Conservation (phyloP, 192 early-diverging fungal species). For the Phycomyces blakesleeanus region DNA sequence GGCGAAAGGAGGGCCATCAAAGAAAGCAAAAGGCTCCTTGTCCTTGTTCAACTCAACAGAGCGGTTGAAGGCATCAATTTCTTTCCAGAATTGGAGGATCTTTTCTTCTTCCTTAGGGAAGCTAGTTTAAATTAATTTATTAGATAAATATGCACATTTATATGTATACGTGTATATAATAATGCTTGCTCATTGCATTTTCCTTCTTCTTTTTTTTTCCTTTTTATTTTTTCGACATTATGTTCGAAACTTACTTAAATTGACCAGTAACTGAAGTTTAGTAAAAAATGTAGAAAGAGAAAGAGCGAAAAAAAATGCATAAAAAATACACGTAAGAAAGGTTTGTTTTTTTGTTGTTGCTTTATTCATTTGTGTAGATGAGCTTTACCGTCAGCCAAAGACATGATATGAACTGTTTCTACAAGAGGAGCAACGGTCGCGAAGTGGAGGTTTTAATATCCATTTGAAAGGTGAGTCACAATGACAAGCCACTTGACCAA, state of each 20-base stretch:
- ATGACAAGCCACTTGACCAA: neutral
- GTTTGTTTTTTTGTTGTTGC: neutral
- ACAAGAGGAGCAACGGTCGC: neutral
- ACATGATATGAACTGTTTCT: slow-evolving; percentile 19
- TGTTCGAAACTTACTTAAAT: slow-evolving; percentile 32
- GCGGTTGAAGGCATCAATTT: slow-evolving; percentile 94
- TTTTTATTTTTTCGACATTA: neutral
- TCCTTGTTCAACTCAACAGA: slow-evolving; percentile 90
- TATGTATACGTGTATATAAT: slow-evolving; percentile 4
- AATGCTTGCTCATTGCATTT: too few species aligned
- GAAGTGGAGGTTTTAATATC: neutral
- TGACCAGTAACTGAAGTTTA: slow-evolving; percentile 33
- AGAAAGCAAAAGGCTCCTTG: slow-evolving; percentile 86
- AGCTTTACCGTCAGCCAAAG: slow-evolving; percentile 37
- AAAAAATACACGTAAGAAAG: neutral
- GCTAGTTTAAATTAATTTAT: slow-evolving; percentile 47
- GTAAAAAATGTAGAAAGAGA: neutral
- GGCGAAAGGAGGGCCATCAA: slow-evolving; percentile 98
- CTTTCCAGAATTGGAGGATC: slow-evolving; percentile 90
- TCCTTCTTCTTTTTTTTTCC: neutral
- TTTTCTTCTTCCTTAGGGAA: slow-evolving; percentile 96
- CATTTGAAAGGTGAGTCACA: neutral
- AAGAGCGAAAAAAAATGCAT: slow-evolving; percentile 1
- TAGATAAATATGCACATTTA: slow-evolving; percentile 11
- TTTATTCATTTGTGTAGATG: neutral